Percentiles rank a stretch among this genome's conserved stretches.
Evolutionary conservation across 2,329 filamentous ascomycete genomes (phyloP).

Genomic region (Hypoxylon sp.): DNA sequence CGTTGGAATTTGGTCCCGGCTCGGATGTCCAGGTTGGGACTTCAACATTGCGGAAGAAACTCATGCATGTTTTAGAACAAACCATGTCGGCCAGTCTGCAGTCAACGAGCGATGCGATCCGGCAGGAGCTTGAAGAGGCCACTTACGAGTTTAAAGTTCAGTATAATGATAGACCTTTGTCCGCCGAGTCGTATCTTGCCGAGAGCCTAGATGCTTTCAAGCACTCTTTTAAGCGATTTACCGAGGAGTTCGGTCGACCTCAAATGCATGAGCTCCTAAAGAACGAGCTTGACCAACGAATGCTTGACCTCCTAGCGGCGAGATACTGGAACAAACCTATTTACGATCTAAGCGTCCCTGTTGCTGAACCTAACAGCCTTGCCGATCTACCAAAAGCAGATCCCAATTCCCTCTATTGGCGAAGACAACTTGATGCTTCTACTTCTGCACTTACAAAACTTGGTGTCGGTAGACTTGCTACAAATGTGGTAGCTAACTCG

Average conservation of each 20-base stretch:
- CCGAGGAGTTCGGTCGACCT: slow-evolving; percentile 87
- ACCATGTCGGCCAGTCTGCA: slow-evolving; percentile 96
- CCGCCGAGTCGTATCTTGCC: slow-evolving; percentile 95
- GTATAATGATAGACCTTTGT: slow-evolving; percentile 96
- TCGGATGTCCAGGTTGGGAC: slow-evolving; percentile 85
- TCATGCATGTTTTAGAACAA: slow-evolving; percentile 97
- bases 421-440: slow-evolving; percentile 92
- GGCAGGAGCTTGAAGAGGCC: slow-evolving; percentile 94
- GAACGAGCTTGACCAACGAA: slow-evolving; percentile 91
- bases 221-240: slow-evolving; percentile 95
- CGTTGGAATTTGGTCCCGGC: slow-evolving; percentile 81
- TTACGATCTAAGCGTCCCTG: slow-evolving; percentile 79
- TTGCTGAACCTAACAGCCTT: slow-evolving; percentile 79
- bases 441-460: slow-evolving; percentile 92
- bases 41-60: slow-evolving; percentile 88
- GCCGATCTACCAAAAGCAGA: slow-evolving; percentile 87
- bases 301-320: slow-evolving; percentile 91
- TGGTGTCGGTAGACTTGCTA: slow-evolving; percentile 92
- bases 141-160: slow-evolving; percentile 99
- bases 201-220: slow-evolving; percentile 97
- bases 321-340: slow-evolving; percentile 98
- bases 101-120: slow-evolving; percentile 90
- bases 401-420: slow-evolving; percentile 90
- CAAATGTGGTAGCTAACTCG: slow-evolving; percentile 89
- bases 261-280: slow-evolving; percentile 94